Conservation (phyloP, 495 filamentous ascomycete species). For the Penicillium atrosanguineum region DNA sequence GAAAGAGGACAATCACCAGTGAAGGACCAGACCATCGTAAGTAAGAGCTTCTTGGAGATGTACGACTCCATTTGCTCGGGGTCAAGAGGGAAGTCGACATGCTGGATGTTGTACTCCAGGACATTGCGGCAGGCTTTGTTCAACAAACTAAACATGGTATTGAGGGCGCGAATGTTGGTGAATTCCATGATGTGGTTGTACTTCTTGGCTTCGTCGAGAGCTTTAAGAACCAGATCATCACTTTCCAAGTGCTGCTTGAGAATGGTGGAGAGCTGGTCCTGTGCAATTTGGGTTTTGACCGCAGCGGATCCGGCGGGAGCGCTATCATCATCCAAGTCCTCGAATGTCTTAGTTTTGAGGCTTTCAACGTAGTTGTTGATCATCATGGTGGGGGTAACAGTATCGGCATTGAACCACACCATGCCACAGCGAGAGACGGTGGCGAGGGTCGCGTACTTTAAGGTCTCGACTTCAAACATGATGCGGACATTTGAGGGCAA, state of each 20-base stretch:
- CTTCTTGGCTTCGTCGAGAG: conserved; percentile 69
- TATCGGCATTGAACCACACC: conserved; percentile 99
- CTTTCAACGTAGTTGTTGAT: conserved; percentile 84
- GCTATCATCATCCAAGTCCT: conserved; percentile 90
- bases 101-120: conserved; percentile 92
- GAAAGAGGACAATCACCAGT: conserved; percentile 89
- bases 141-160: conserved; percentile 89
- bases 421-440: conserved; percentile 99
- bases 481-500: conserved; percentile 93
- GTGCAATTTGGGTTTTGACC: conserved; percentile 70
- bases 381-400: conserved; percentile 90
- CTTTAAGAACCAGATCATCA: conserved; percentile 72
- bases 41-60: conserved; percentile 85
- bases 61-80: conserved; percentile 84
- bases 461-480: conserved; percentile 99
- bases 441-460: conserved; percentile 95
- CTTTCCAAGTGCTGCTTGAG: conserved; percentile 71
- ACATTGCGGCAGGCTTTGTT: conserved; percentile 90
- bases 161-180: conserved; percentile 82
- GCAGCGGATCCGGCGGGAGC: conserved; percentile 77
- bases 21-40: conserved; percentile 90
- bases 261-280: conserved; percentile 72
- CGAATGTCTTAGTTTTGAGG: conserved; percentile 76
- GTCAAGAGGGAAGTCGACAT: conserved; percentile 90
- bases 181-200: conserved; percentile 99